Evolutionary conservation across 805 yeast species (phyloP).

Genomic region (Saccharomycopsis oosterbeekiorum): DNA sequence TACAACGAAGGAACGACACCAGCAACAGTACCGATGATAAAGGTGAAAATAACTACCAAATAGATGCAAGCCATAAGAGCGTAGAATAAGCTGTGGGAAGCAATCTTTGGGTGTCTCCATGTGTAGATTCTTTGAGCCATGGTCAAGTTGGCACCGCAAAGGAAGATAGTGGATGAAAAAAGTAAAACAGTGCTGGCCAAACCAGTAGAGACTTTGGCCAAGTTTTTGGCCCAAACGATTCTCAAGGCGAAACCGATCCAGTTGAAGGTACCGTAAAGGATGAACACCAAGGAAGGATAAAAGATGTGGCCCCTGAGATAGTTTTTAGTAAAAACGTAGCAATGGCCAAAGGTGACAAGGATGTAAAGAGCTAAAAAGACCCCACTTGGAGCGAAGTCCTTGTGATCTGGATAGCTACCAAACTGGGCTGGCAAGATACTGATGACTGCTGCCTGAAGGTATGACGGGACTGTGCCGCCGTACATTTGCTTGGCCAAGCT

Average conservation of each 20-base stretch:
- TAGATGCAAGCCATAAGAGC: conserved; percentile 40
- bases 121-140: conserved; percentile 66
- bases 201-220: conserved; percentile 38
- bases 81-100: conserved; percentile 44
- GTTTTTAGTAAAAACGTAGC: conserved; percentile 38
- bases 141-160: conserved; percentile 51
- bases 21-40: conserved; percentile 61
- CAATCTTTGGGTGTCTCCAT: conserved; percentile 69
- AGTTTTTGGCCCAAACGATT: conserved; percentile 47
- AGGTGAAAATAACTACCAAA: conserved; percentile 43
- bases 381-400: conserved; percentile 52
- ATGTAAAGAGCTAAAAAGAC: conserved; percentile 46
- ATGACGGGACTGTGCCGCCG: conserved; percentile 33
- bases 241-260: conserved; percentile 52
- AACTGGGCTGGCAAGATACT: conserved; percentile 39
- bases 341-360: conserved; percentile 38
- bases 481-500: conserved; percentile 27
- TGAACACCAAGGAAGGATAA: conserved; percentile 43
- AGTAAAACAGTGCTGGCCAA: conserved; percentile 47
- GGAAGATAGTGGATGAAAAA: conserved; percentile 46
- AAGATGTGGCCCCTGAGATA: conserved; percentile 49
- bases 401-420: conserved; percentile 48
- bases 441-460: conserved; percentile 24
- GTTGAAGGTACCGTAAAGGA: conserved; percentile 42
- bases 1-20: conserved; percentile 51